Percentiles rank a stretch among this genome's conserved stretches.
phyloP scores from a whole-genome alignment of 2,329 filamentous ascomycete genomes.

The Sporothrix pallida region DNA sequence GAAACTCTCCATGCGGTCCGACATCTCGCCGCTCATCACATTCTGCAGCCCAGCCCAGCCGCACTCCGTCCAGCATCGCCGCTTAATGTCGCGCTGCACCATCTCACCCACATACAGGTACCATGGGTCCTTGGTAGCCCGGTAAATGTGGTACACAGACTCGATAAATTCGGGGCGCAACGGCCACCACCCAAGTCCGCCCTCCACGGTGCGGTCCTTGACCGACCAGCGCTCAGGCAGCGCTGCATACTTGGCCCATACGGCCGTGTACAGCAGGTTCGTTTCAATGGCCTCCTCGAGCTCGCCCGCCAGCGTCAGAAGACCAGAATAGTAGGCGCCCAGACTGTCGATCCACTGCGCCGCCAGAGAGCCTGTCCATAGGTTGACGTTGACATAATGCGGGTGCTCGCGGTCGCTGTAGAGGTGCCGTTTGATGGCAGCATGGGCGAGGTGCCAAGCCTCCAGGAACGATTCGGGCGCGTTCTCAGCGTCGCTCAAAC shows the following conservation, averaged over 20 bases:
- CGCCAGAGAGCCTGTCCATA: slow-evolving; percentile 83
- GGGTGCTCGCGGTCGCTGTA: slow-evolving; percentile 84
- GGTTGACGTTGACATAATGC: slow-evolving; percentile 89
- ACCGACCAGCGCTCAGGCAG: slow-evolving; percentile 95
- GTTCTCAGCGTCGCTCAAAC: slow-evolving; percentile 68
- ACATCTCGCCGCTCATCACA: slow-evolving; percentile 81
- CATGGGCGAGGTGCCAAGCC: slow-evolving; percentile 84
- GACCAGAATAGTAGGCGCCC: slow-evolving; percentile 91
- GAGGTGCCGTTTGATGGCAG: slow-evolving; percentile 88
- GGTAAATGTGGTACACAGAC: slow-evolving; percentile 94
- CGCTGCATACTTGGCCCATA: slow-evolving; percentile 95
- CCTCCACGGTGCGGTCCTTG: slow-evolving; percentile 80
- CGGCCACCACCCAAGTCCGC: slow-evolving; percentile 91
- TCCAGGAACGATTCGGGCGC: slow-evolving; percentile 78
- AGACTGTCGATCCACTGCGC: slow-evolving; percentile 97
- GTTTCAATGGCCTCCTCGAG: slow-evolving; percentile 89
- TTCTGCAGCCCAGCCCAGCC: slow-evolving; percentile 92
- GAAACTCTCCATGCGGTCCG: slow-evolving; percentile 98
- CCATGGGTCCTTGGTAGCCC: slow-evolving; percentile 92
- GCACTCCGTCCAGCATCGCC: slow-evolving; percentile 86
- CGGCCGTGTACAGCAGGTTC: slow-evolving; percentile 85
- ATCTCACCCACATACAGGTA: slow-evolving; percentile 96
- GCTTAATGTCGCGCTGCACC: slow-evolving; percentile 85
- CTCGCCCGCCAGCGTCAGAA: slow-evolving; percentile 84
- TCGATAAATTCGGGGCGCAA: slow-evolving; percentile 96